phyloP scores from a whole-genome alignment of 768 basidiomycete genomes.

The Lentinus brumalis region DNA sequence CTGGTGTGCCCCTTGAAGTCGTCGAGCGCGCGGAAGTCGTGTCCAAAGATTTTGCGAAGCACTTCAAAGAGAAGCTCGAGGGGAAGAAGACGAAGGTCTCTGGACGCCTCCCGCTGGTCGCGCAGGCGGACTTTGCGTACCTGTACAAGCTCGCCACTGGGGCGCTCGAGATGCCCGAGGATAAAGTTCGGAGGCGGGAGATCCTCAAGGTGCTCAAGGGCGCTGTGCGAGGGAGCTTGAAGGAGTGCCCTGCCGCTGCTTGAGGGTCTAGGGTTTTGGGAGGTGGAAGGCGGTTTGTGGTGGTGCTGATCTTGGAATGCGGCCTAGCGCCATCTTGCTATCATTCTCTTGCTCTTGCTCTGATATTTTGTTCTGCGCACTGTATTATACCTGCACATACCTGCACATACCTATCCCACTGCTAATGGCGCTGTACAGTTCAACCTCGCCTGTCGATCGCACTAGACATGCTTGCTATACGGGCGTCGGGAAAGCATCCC shows the following conservation, averaged over 20 bases:
- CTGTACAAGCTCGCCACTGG: conserved; percentile 65
- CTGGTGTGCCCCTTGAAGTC: conserved; percentile 84
- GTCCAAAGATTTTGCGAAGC: conserved; percentile 81
- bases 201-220: conserved; percentile 56
- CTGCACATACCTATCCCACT: background rate
- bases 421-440: background rate
- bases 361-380: conserved; percentile 17
- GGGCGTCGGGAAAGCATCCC: too few relatives aligned
- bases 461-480: too few relatives aligned
- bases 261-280: background rate
- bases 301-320: background rate
- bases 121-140: conserved; percentile 90
- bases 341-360: conserved; percentile 10
- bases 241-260: conserved; percentile 3
- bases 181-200: conserved; percentile 53
- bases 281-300: background rate
- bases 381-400: conserved; percentile 2
- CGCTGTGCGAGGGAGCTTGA: conserved; percentile 35
- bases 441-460: too few relatives aligned
- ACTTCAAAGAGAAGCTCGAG: conserved; percentile 83
- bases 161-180: conserved; percentile 50
- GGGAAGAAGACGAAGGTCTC: conserved; percentile 56
- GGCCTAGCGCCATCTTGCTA: background rate
- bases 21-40: conserved; percentile 88
- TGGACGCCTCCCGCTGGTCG: conserved; percentile 69